Evolutionary conservation across 306 rosid species (phyloP).

Genomic region (Corylus americana): DNA sequence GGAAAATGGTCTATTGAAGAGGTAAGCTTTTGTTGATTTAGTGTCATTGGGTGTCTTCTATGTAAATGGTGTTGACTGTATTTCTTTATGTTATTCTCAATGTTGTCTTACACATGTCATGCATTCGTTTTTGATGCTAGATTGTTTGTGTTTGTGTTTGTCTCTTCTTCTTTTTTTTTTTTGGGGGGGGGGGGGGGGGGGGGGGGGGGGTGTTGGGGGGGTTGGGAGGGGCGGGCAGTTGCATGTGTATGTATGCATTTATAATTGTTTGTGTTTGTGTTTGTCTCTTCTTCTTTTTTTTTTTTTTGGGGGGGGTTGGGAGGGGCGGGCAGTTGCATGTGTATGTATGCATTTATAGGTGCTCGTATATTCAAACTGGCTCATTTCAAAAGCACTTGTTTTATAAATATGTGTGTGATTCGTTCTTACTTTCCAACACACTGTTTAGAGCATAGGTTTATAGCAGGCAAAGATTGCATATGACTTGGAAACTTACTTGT

Average conservation of each 20-base stretch:
- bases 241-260: background rate
- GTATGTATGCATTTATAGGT: background rate
- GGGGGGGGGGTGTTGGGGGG: too few species aligned
- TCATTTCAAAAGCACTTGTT: too few species aligned
- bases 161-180: too few species aligned
- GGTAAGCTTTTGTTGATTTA: conserved; percentile 44
- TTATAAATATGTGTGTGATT: too few species aligned
- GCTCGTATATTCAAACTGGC: too few species aligned
- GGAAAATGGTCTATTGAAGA: conserved; percentile 90
- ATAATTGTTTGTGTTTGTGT: background rate
- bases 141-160: background rate
- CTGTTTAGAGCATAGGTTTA: too few species aligned
- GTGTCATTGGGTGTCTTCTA: background rate
- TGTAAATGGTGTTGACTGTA: background rate
- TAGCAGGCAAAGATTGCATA: too few species aligned
- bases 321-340: background rate
- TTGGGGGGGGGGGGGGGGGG: background rate
- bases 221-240: too few species aligned
- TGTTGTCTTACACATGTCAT: background rate
- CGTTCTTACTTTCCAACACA: too few species aligned
- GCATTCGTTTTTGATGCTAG: background rate
- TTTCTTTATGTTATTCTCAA: background rate
- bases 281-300: too few species aligned
- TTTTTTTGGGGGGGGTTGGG: too few species aligned
- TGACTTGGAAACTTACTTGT: too few species aligned